phyloP scores from a whole-genome alignment of 2,329 filamentous ascomycete species.

The Myriosclerotinia curreyana region DNA sequence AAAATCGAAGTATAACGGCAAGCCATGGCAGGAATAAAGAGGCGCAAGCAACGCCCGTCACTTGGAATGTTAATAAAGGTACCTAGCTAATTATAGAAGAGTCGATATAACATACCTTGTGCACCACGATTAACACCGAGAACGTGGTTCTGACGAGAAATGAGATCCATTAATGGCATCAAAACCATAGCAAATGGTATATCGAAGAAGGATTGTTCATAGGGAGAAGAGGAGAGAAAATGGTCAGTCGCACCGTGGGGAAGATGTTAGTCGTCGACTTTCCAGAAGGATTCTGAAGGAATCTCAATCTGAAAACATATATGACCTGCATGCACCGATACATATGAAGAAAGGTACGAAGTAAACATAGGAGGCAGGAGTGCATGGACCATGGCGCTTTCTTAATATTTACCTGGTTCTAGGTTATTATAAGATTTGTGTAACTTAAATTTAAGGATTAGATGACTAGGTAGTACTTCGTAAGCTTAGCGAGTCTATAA shows the following conservation, averaged over 20 bases:
- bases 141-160: neutral
- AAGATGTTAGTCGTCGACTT: neutral
- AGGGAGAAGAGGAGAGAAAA: neutral
- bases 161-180: neutral
- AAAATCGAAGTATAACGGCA: conserved; percentile 34
- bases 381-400: neutral
- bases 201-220: conserved; percentile 4
- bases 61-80: neutral
- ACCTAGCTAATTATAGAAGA: too few relatives aligned
- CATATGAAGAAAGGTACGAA: neutral
- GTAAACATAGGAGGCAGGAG: neutral
- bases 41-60: conserved; percentile 37
- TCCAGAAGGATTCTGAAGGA: neutral
- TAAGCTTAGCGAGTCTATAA: too few relatives aligned
- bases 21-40: conserved; percentile 42
- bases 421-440: too few relatives aligned
- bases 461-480: too few relatives aligned
- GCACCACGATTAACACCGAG: conserved; percentile 28
- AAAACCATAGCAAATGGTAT: neutral
- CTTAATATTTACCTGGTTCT: neutral
- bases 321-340: neutral
- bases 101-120: conserved; percentile 18
- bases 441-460: too few relatives aligned
- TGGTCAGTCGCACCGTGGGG: neutral
- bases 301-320: neutral